A percentile compares a stretch with the other conserved stretches of the same genome.
These are phyloP conservation scores for Yueomyces sp. DNA, from an alignment of 805 yeast genomes.

Conservation along the genomic window DNA sequence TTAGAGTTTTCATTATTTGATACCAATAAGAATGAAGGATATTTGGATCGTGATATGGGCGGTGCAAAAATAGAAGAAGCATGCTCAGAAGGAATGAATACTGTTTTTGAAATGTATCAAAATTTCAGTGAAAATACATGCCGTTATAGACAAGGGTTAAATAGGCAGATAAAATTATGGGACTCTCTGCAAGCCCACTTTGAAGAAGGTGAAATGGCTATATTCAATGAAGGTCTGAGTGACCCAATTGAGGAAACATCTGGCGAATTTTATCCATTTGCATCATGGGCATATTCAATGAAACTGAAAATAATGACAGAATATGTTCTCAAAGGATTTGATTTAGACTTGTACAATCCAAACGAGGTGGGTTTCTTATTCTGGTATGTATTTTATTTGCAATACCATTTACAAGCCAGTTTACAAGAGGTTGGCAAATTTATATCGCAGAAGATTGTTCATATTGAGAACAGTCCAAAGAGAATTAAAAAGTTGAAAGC, in stretches of 20 bases:
- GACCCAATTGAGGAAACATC: slow-evolving; percentile 6
- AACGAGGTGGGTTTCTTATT: slow-evolving; percentile 58
- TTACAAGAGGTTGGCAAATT: slow-evolving; percentile 22
- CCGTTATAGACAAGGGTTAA: slow-evolving; percentile 65
- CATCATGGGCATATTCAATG: slow-evolving; percentile 54
- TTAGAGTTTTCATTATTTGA: slow-evolving; percentile 24
- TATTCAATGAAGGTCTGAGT: slow-evolving; percentile 13
- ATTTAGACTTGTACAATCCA: slow-evolving; percentile 54
- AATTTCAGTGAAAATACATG: slow-evolving; percentile 54
- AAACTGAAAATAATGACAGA: slow-evolving; percentile 64
- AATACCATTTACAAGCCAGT: slow-evolving; percentile 34
- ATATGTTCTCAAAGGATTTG: slow-evolving; percentile 61
- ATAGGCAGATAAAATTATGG: slow-evolving; percentile 45
- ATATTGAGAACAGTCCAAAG: slow-evolving; percentile 24
- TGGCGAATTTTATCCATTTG: slow-evolving; percentile 44
- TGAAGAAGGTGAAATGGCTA: slow-evolving; percentile 43
- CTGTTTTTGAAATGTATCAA: slow-evolving; percentile 31
- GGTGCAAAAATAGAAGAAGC: slow-evolving; percentile 5
- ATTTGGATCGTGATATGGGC: slow-evolving; percentile 1
- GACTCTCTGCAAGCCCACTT: slow-evolving; percentile 71
- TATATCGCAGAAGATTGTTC: slow-evolving; percentile 23
- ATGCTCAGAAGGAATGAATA: slow-evolving; percentile 34
- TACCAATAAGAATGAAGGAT: slow-evolving; percentile 1
- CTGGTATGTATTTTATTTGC: slow-evolving; percentile 50
- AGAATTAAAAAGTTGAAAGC: slow-evolving; percentile 35